Conservation (phyloP, 495 filamentous ascomycete species). For the Aspergillus hancockii region DNA sequence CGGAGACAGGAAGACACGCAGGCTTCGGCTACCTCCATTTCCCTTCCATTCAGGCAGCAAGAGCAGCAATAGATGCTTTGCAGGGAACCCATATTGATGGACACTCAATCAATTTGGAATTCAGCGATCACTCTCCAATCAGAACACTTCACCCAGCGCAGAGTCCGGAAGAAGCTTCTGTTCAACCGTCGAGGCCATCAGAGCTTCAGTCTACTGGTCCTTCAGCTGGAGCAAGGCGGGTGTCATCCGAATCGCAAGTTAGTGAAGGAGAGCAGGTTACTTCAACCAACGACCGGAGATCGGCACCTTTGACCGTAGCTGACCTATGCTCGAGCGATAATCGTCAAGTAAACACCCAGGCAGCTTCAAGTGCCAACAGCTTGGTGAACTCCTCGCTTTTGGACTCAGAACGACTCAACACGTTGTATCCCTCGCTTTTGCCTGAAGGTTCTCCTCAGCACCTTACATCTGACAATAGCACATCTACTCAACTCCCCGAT, state of each 20-base stretch:
- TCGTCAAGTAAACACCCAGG: background rate
- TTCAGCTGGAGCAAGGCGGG: background rate
- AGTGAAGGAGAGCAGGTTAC: background rate
- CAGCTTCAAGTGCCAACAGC: background rate
- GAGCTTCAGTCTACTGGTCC: slow-evolving; percentile 5
- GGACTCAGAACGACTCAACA: slow-evolving; percentile 26
- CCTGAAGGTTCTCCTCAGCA: slow-evolving; percentile 16
- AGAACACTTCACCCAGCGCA: slow-evolving; percentile 16
- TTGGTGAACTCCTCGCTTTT: slow-evolving; percentile 5
- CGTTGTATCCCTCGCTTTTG: slow-evolving; percentile 33
- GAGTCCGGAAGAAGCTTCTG: background rate
- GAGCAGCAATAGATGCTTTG: slow-evolving; percentile 68
- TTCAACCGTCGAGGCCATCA: background rate
- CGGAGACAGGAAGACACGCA: slow-evolving; percentile 76
- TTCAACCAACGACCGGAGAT: background rate
- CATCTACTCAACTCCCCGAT: slow-evolving; percentile 19
- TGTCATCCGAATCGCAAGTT: background rate
- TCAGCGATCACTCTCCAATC: slow-evolving; percentile 50
- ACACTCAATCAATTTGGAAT: slow-evolving; percentile 86
- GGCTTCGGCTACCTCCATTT: slow-evolving; percentile 93
- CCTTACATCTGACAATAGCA: background rate
- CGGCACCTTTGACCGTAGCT: background rate
- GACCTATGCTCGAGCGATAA: slow-evolving; percentile 9
- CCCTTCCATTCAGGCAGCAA: slow-evolving; percentile 73
- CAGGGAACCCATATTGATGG: slow-evolving; percentile 77